Percentiles rank a stretch among this genome's conserved stretches.
These are phyloP conservation scores for Phytopythium sindhum DNA, from an alignment of 352 stramenopile genomes.

Conservation along the genomic window DNA sequence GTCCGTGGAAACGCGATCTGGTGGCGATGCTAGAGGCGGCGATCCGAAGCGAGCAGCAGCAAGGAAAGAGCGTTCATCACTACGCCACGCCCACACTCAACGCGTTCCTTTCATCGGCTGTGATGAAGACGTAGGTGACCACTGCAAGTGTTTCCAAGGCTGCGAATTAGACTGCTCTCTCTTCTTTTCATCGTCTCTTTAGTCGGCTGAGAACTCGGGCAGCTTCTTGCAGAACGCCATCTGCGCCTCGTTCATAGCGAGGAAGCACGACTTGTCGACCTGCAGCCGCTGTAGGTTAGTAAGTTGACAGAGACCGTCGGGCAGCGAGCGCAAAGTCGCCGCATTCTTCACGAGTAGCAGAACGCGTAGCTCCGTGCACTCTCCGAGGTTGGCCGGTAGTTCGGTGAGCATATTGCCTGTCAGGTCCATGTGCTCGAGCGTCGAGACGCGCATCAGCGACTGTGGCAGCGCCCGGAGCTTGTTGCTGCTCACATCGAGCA, in stretches of 20 bases:
- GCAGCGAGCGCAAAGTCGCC: slow-evolving; percentile 19
- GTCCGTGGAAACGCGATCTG: slow-evolving; percentile 14
- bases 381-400: slow-evolving; percentile 26
- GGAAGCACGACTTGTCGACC: slow-evolving; percentile 51
- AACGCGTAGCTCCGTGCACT: slow-evolving; percentile 22
- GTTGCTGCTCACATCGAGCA: slow-evolving; percentile 47
- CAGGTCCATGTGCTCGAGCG: slow-evolving; percentile 26
- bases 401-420: slow-evolving; percentile 29
- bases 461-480: slow-evolving; percentile 27
- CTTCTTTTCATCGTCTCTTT: neutral
- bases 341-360: slow-evolving; percentile 40
- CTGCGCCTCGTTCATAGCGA: slow-evolving; percentile 28
- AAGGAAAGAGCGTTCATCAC: slow-evolving; percentile 5
- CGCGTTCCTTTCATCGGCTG: neutral
- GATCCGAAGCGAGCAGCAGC: neutral
- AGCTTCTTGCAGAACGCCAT: slow-evolving; percentile 40
- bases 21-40: slow-evolving; percentile 21
- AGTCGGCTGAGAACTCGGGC: slow-evolving; percentile 35
- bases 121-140: neutral
- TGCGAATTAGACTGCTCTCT: neutral
- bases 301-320: slow-evolving; percentile 20
- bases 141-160: neutral
- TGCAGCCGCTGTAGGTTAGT: slow-evolving; percentile 27
- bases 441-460: slow-evolving; percentile 17
- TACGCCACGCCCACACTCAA: neutral